Base-by-base conservation (phyloP, 192 early-diverging fungal species). In the Entomortierella parvispora region DNA sequence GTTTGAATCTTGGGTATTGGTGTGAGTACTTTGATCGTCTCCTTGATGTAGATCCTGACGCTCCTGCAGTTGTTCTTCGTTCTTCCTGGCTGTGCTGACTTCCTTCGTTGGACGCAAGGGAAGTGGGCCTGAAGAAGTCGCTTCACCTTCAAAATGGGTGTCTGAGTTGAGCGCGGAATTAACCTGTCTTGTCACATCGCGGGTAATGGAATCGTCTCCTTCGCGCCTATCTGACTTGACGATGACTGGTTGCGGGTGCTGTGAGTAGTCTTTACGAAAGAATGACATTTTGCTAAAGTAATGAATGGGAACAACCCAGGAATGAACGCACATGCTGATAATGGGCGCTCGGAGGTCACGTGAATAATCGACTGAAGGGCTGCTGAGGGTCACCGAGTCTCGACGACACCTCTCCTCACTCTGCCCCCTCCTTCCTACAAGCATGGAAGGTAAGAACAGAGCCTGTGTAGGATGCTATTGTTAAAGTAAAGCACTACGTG, bases 271-370 rank as follows among this genome's bases (percentile, higher is more conserved):
- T n/a, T 61, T 66, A n/a, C 50, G 52, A 47, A 76, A 61, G 33
- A 76, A 76, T 23, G 72, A 76, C 72, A 76, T 76, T 56, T 23
- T 15, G 54, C n/a, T n/a, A n/a, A 53, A 28, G n/a, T n/a, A n/a
- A n/a, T n/a, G n/a, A n/a, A n/a, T n/a, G n/a, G n/a, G n/a, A n/a
- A n/a, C n/a, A n/a, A n/a, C n/a, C n/a, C n/a, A n/a, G n/a, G n/a
- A n/a, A n/a, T n/a, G n/a, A n/a, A n/a, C n/a, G n/a, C n/a, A n/a
- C n/a, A n/a, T n/a, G n/a, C n/a, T n/a, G n/a, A n/a, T n/a, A n/a
- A n/a, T n/a, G n/a, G n/a, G n/a, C n/a, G n/a, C n/a, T n/a, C n/a
- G n/a, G n/a, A n/a, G n/a, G n/a, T n/a, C n/a, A n/a, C n/a, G n/a
- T n/a, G n/a, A n/a, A n/a, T n/a, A n/a, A n/a, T n/a, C n/a, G n/a